phyloP scores from a whole-genome alignment of 2,329 filamentous ascomycete species.

The Stylonectria norvegica region DNA sequence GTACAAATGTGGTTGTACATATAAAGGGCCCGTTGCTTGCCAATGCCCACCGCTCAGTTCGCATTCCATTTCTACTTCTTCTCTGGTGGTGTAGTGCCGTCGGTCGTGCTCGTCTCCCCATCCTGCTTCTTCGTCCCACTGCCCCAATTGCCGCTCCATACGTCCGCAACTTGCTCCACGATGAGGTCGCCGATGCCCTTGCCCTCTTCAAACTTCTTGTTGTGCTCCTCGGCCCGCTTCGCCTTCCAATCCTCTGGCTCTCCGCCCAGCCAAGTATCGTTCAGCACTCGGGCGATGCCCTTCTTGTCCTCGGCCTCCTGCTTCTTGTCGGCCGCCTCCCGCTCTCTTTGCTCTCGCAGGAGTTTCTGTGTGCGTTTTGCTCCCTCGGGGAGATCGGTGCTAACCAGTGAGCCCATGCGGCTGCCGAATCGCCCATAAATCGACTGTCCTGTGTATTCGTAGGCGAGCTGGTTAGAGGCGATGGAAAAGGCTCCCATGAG shows the following conservation, averaged over 20 bases:
- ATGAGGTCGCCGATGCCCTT: conserved; percentile 56
- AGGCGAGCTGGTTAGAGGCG: conserved; percentile 52
- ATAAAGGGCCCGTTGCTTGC: too few relatives aligned
- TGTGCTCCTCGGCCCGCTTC: conserved; percentile 50
- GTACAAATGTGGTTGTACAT: too few relatives aligned
- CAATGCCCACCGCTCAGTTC: conserved; percentile 8
- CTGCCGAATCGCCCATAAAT: conserved; percentile 46
- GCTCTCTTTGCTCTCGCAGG: conserved; percentile 45
- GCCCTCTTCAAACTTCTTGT: conserved; percentile 52
- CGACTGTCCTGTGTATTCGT: conserved; percentile 55
- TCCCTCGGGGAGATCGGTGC: conserved; percentile 55
- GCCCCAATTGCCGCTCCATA: conserved; percentile 41
- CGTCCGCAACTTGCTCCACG: conserved; percentile 54
- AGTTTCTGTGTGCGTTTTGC: conserved; percentile 46
- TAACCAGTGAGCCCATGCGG: conserved; percentile 44
- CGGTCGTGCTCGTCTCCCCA: conserved; percentile 18
- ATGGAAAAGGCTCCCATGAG: conserved; percentile 50
- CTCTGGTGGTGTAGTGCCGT: conserved; percentile 9
- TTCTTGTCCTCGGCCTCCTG: conserved; percentile 31
- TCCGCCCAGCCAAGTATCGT: conserved; percentile 57
- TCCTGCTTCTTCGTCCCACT: conserved; percentile 28
- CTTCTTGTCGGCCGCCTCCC: conserved; percentile 31
- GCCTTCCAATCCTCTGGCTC: conserved; percentile 53
- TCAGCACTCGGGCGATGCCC: conserved; percentile 33
- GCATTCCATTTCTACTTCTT: conserved; percentile 19